phyloP scores from a whole-genome alignment of 495 filamentous ascomycete species.

The Tuber microsphaerosporum region DNA sequence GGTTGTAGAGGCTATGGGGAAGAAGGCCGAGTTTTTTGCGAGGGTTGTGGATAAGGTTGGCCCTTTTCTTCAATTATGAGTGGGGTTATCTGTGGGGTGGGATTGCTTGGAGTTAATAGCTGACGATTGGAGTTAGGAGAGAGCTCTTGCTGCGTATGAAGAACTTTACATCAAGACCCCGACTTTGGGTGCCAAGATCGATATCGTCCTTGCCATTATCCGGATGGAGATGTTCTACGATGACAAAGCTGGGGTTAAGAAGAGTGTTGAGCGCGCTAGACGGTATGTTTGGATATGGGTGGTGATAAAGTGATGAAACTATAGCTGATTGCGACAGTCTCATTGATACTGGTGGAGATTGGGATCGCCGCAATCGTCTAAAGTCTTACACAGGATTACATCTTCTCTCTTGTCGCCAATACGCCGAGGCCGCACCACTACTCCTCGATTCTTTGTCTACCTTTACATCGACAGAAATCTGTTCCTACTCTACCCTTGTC shows the following conservation, averaged over 20 bases:
- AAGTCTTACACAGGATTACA: slow-evolving; percentile 97
- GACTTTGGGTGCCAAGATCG: slow-evolving; percentile 91
- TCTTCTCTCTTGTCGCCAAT: slow-evolving; percentile 81
- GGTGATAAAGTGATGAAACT: slow-evolving; percentile 1
- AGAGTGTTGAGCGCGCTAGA: slow-evolving; percentile 83
- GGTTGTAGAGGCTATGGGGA: slow-evolving; percentile 82
- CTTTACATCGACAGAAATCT: slow-evolving; percentile 98
- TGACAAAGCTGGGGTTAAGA: slow-evolving; percentile 82
- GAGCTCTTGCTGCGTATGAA: slow-evolving; percentile 85
- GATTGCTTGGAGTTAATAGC: not conserved
- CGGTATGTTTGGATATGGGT: slow-evolving; percentile 20
- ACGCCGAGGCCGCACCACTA: slow-evolving; percentile 80
- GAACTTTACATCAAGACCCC: slow-evolving; percentile 88
- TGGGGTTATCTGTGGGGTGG: not conserved
- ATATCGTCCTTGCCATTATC: slow-evolving; percentile 90
- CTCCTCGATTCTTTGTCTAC: slow-evolving; percentile 94
- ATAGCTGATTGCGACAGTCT: slow-evolving; percentile 47
- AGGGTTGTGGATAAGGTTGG: slow-evolving; percentile 89
- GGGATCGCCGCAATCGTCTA: slow-evolving; percentile 93
- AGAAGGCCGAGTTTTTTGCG: slow-evolving; percentile 92
- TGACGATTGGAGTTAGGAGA: slow-evolving; percentile 57
- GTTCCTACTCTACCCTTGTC: slow-evolving; percentile 86
- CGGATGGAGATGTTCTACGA: slow-evolving; percentile 92
- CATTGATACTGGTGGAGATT: slow-evolving; percentile 91
- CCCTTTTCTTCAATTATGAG: not conserved